Conservation (phyloP, 2,329 filamentous ascomycete species). For the Nemania diffusa region DNA sequence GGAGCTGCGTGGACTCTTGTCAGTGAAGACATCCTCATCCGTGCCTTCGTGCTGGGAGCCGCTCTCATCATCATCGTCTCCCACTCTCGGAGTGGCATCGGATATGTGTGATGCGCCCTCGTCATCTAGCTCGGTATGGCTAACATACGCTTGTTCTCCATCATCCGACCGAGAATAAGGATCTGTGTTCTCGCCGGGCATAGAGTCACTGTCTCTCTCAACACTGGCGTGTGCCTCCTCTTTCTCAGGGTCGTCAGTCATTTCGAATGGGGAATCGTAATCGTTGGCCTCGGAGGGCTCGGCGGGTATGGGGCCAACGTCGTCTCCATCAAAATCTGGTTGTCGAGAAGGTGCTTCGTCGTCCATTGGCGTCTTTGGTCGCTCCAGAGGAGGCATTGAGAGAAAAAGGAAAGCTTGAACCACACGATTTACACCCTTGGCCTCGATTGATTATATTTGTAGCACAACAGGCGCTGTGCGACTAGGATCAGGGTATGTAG, state of each 20-base stretch:
- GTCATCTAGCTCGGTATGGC: slow-evolving; percentile 40
- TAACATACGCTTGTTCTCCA: slow-evolving; percentile 45
- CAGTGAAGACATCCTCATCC: slow-evolving; percentile 69
- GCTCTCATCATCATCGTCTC: slow-evolving; percentile 55
- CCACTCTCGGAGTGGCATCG: slow-evolving; percentile 34
- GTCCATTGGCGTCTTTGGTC: slow-evolving; percentile 54
- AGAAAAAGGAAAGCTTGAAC: slow-evolving; percentile 15
- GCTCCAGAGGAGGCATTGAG: slow-evolving; percentile 44
- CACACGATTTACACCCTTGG: slow-evolving; percentile 26
- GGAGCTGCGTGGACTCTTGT: slow-evolving; percentile 66
- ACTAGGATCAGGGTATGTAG: slow-evolving; percentile 10
- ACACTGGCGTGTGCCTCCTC: slow-evolving; percentile 40
- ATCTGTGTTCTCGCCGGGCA: slow-evolving; percentile 49
- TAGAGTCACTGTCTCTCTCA: slow-evolving; percentile 44
- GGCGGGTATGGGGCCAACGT: not conserved
- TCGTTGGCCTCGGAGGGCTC: slow-evolving; percentile 9
- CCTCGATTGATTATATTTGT: slow-evolving; percentile 30
- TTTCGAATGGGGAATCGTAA: slow-evolving; percentile 4
- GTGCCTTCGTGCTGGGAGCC: slow-evolving; percentile 61
- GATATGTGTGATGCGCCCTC: slow-evolving; percentile 35
- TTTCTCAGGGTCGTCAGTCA: slow-evolving; percentile 14
- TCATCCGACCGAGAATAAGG: slow-evolving; percentile 43
- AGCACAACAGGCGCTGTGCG: slow-evolving; percentile 23
- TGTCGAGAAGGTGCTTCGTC: slow-evolving; percentile 44
- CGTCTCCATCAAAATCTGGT: slow-evolving; percentile 10